Base-by-base conservation (phyloP, 805 yeast genomes). In the Huiozyma sinensis region DNA sequence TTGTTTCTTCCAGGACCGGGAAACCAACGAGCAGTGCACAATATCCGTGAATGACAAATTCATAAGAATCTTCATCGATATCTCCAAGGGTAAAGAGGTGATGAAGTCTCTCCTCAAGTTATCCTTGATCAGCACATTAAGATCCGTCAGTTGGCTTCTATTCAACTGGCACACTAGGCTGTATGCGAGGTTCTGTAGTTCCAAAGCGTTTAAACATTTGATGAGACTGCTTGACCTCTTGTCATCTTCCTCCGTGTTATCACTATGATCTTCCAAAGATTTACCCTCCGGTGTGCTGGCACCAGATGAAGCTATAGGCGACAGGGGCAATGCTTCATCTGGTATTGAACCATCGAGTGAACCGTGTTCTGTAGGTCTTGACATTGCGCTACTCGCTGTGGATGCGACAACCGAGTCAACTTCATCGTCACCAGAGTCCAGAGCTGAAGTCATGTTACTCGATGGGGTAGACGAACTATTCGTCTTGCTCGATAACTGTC, bases 101-200 rank as follows among this genome's bases (percentile, higher is more conserved):
- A 90, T 60, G 36, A 92, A 63, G 55, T 92, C 97, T 55, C 90
- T 75, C 51, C 77, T 75, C 55, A 92, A 70, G 42, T 60, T 54
- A 44, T 58, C 63, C 38, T 56, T 55, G 32, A 61, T 50, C 27
- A 60, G 34, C 7, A 57, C 55, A 31, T 57, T 55, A 28, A 61
- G 40, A 47, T 61, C 65, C 12, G 64, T 57, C 13, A 61, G 50
- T 31, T 56, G 63, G 11, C 55, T 54, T 45, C 65, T 53, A 35
- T 51, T 49, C 17, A 49, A 38, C n/a, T 37, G 35, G 5, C 61
- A 48, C n/a, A 61, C 46, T 9, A 60, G 47, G 39, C 54, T 54
- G 28, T 55, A 61, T 7, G 61, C 49, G 17, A 59, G 39, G 35
- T 55, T 56, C 41, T 55, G 57, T 24, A 40, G 44, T 36, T 40